phyloP scores from a whole-genome alignment of 805 yeast species.

The Grigorovia yakushimaensis region DNA sequence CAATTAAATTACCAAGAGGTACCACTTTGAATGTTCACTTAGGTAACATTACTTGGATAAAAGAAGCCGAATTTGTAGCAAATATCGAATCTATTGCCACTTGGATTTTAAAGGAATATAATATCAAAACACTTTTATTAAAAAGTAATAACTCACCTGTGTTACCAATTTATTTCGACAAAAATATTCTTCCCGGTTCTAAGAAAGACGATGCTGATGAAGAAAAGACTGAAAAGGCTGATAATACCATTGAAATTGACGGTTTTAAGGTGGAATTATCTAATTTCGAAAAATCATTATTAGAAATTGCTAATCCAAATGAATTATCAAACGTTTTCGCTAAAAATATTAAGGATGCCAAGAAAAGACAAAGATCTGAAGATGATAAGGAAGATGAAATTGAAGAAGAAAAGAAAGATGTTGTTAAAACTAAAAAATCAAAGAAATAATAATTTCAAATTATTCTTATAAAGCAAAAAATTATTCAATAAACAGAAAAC shows the following conservation, averaged over 20 bases:
- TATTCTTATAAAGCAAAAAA: background rate
- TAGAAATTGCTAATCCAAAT: slow-evolving; percentile 74
- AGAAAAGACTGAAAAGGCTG: slow-evolving; percentile 16
- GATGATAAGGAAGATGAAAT: slow-evolving; percentile 8
- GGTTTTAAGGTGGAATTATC: slow-evolving; percentile 40
- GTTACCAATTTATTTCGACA: slow-evolving; percentile 70
- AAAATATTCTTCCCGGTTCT: slow-evolving; percentile 29
- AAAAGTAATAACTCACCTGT: slow-evolving; percentile 71
- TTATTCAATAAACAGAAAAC: no score
- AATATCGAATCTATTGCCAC: slow-evolving; percentile 50
- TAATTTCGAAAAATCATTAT: slow-evolving; percentile 63
- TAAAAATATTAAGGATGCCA: slow-evolving; percentile 38
- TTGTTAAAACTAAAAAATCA: slow-evolving; percentile 17
- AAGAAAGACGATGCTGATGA: slow-evolving; percentile 17
- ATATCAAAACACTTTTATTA: slow-evolving; percentile 49
- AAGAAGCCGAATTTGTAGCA: slow-evolving; percentile 43
- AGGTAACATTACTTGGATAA: slow-evolving; percentile 43
- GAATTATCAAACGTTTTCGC: slow-evolving; percentile 55
- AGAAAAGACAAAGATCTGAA: slow-evolving; percentile 20
- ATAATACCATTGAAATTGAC: slow-evolving; percentile 14
- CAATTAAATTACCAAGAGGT: slow-evolving; percentile 64
- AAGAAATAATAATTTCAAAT: background rate
- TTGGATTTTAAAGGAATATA: slow-evolving; percentile 33
- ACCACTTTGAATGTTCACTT: slow-evolving; percentile 54
- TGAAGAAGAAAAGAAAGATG: slow-evolving; percentile 5